phyloP scores from a whole-genome alignment of 2,329 filamentous ascomycete species.

The Rhynchosporium secalis region DNA sequence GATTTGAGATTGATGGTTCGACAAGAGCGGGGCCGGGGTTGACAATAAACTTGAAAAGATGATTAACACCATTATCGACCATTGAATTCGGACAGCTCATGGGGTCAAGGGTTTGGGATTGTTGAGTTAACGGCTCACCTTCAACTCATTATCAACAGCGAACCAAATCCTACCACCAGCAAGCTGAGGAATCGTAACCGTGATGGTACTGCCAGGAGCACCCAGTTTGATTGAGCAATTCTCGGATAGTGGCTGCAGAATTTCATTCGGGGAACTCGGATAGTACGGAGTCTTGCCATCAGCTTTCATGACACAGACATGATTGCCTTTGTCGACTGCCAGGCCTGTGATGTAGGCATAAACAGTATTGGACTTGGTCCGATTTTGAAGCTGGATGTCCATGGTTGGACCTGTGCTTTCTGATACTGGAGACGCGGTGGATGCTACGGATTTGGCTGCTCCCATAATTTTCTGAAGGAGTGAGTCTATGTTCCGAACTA shows the following conservation, averaged over 20 bases:
- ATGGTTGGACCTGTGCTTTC: constrained; percentile 44
- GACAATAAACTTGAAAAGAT: constrained; percentile 54
- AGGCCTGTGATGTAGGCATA: constrained; percentile 72
- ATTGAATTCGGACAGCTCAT: too few species aligned
- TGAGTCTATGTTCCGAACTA: neutral
- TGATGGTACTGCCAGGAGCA: constrained; percentile 56
- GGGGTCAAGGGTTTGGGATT: too few species aligned
- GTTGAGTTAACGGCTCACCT: neutral
- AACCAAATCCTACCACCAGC: constrained; percentile 74
- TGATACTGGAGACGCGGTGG: neutral
- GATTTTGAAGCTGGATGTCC: constrained; percentile 64
- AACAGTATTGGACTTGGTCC: constrained; percentile 57
- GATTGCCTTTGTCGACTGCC: constrained; percentile 59
- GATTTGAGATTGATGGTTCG: constrained; percentile 71
- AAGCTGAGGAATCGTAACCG: constrained; percentile 66
- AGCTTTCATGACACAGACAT: constrained; percentile 60
- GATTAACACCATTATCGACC: neutral
- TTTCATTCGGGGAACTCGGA: constrained; percentile 56
- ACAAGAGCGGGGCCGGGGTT: constrained; percentile 70
- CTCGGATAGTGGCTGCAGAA: constrained; percentile 51
- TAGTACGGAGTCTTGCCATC: constrained; percentile 67
- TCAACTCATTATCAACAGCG: constrained; percentile 60
- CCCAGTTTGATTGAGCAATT: constrained; percentile 67
- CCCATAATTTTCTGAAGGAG: neutral
- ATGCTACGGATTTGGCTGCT: constrained; percentile 1